Evolutionary conservation across 1,284 basidiomycete genomes (phyloP).

Genomic region (Wallemia hederae): DNA sequence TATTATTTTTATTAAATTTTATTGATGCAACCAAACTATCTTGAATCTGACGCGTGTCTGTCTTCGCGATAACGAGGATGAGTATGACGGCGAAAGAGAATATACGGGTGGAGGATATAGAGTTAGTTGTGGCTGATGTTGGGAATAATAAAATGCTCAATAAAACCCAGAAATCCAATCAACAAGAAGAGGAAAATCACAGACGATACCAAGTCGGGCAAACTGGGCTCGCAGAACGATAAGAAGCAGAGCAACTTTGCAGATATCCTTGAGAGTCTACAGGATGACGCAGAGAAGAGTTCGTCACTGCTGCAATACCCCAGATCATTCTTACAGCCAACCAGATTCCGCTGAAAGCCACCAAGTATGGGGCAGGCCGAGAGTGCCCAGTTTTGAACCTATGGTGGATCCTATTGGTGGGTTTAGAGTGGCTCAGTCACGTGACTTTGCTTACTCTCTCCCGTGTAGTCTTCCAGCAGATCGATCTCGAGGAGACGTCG

Average conservation of each 20-base stretch:
- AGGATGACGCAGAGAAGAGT: background rate
- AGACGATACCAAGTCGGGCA: background rate
- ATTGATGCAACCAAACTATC: no score
- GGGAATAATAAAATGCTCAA: background rate
- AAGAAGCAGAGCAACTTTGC: background rate
- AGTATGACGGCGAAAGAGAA: background rate
- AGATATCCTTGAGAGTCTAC: background rate
- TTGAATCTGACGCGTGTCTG: no score
- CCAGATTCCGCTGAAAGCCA: background rate
- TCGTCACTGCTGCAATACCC: background rate
- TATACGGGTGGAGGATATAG: background rate
- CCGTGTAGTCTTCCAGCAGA: slow-evolving; percentile 47
- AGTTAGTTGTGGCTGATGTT: background rate
- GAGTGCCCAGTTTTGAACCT: background rate
- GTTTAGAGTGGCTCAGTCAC: background rate
- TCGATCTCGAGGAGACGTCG: slow-evolving; percentile 51
- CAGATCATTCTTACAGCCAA: background rate
- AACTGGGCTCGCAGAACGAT: background rate
- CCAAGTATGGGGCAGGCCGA: background rate
- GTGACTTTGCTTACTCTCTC: background rate
- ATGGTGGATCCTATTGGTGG: background rate
- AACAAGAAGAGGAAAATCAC: background rate
- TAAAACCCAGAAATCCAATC: background rate
- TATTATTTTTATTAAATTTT: background rate
- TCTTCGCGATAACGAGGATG: background rate